Conservation (phyloP, 148 eudicot species). For the Linanthus parryae region DNA sequence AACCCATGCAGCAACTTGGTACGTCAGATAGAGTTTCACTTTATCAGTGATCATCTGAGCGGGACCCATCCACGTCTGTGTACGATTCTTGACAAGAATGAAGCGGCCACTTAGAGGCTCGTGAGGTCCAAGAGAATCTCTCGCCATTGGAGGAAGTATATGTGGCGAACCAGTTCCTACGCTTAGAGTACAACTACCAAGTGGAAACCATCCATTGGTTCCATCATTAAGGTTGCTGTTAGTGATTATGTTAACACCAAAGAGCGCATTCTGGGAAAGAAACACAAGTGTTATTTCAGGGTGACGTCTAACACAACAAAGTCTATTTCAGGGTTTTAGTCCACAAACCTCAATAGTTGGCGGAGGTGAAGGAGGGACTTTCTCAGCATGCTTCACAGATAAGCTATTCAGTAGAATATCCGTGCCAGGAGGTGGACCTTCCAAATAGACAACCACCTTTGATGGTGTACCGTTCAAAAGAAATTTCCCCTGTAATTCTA, state of each 20-base stretch:
- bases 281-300: background rate
- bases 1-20: constrained; percentile 95
- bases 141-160: constrained; percentile 83
- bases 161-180: constrained; percentile 71
- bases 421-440: constrained; percentile 92
- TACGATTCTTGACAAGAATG: constrained; percentile 69
- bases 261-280: constrained; percentile 47
- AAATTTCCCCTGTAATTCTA: constrained; percentile 70
- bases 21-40: constrained; percentile 64
- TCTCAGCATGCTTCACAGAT: constrained; percentile 68
- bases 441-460: constrained; percentile 60
- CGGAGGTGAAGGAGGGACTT: constrained; percentile 74
- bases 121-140: constrained; percentile 54
- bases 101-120: constrained; percentile 64
- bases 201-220: constrained; percentile 79
- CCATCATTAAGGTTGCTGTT: constrained; percentile 72
- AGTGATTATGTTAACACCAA: constrained; percentile 67
- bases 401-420: constrained; percentile 79
- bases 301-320: background rate
- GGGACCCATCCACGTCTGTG: constrained; percentile 98
- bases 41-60: constrained; percentile 91
- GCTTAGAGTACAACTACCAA: constrained; percentile 70
- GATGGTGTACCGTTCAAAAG: constrained; percentile 69
- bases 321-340: background rate
- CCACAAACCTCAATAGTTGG: constrained; percentile 64